Conservation (phyloP, 495 filamentous ascomycete genomes). For the Halenospora varia region DNA sequence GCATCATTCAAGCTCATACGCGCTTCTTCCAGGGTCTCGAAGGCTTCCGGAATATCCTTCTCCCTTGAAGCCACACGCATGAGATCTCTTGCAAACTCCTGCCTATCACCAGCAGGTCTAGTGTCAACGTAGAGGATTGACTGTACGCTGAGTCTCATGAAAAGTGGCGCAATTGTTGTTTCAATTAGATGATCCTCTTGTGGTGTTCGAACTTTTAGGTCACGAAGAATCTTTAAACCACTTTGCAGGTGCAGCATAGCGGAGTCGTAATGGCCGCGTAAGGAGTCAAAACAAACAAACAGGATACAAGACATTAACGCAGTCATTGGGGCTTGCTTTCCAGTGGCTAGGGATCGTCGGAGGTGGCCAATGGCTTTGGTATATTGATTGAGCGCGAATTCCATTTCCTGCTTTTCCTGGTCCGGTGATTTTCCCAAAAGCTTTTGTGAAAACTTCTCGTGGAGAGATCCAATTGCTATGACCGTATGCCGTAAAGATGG, state of each 20-base stretch:
- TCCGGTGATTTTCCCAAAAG: neutral
- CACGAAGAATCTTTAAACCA: constrained; percentile 21
- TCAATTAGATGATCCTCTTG: constrained; percentile 3
- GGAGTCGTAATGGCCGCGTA: constrained; percentile 17
- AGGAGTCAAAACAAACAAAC: constrained; percentile 20
- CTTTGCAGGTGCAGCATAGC: constrained; percentile 23
- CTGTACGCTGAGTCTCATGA: constrained; percentile 16
- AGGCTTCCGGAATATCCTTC: constrained; percentile 7
- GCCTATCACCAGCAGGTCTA: neutral
- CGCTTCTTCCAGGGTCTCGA: constrained; percentile 18
- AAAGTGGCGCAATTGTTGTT: constrained; percentile 10
- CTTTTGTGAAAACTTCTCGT: constrained; percentile 11
- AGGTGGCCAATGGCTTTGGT: constrained; percentile 19
- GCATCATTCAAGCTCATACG: constrained; percentile 8
- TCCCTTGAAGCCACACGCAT: neutral
- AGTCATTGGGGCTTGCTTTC: constrained; percentile 10
- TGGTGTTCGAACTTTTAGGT: neutral
- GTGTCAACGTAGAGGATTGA: constrained; percentile 23
- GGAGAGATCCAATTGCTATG: constrained; percentile 15
- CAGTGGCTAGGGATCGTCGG: constrained; percentile 4
- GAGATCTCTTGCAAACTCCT: constrained; percentile 3
- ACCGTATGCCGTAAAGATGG: constrained; percentile 12
- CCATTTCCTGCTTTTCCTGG: neutral
- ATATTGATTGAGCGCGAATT: constrained; percentile 19
- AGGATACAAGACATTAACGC: constrained; percentile 21